These are phyloP conservation scores for Thermothelomyces thermophilus DNA, from an alignment of 2,329 filamentous ascomycete species.

Conservation along the genomic window DNA sequence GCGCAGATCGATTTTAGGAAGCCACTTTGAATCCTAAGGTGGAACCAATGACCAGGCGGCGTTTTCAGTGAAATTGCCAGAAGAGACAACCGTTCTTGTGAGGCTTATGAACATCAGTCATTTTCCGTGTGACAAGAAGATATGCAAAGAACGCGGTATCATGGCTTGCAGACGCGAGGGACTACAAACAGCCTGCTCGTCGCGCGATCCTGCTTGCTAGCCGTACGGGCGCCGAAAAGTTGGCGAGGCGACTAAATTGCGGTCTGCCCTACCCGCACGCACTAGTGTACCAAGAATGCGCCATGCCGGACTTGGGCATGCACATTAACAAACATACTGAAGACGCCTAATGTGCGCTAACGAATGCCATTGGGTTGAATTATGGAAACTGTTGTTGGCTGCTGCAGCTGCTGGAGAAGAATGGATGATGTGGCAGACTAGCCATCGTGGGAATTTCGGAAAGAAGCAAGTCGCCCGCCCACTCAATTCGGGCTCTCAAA, in stretches of 20 bases:
- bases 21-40: no score
- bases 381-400: conserved; percentile 11
- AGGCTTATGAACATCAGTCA: no score
- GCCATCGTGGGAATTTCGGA: no score
- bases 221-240: neutral
- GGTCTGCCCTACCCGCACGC: neutral
- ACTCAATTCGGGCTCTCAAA: no score
- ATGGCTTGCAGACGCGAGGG: conserved; percentile 13
- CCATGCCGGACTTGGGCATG: conserved; percentile 1
- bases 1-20: no score
- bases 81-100: no score
- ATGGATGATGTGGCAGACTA: neutral
- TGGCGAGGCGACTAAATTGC: no score
- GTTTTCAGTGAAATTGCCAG: no score
- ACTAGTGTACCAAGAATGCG: conserved; percentile 2
- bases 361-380: conserved; percentile 11
- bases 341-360: neutral
- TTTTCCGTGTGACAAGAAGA: no score
- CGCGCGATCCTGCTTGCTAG: conserved; percentile 12
- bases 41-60: no score
- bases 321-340: neutral
- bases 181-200: conserved; percentile 2
- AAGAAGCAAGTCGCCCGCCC: no score
- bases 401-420: neutral
- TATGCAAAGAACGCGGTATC: neutral